Conservation (phyloP, 2,329 filamentous ascomycete genomes). For the Lachnellula subtilissima region DNA sequence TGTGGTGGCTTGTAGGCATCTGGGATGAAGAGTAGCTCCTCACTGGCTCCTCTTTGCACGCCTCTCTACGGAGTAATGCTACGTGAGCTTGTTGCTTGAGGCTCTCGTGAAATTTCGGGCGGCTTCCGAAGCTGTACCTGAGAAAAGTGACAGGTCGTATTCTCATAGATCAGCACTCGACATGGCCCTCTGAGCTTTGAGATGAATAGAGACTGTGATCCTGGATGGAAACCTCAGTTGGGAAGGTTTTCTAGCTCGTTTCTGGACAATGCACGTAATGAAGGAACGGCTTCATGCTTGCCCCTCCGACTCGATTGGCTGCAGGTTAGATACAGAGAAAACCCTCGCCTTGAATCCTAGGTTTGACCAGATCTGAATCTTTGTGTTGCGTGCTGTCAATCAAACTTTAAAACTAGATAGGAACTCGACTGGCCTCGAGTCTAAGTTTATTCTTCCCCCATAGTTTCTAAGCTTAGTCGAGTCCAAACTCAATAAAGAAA, state of each 20-base stretch:
- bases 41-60: neutral
- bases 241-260: constrained; percentile 1
- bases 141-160: constrained; percentile 3
- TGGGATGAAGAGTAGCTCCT: neutral
- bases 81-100: neutral
- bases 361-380: constrained; percentile 13
- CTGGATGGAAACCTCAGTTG: constrained; percentile 1
- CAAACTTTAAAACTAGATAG: constrained; percentile 20
- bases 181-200: neutral
- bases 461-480: constrained; percentile 4
- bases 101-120: neutral
- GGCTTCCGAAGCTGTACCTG: constrained; percentile 6
- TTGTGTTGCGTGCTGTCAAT: constrained; percentile 13
- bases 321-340: neutral
- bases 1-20: neutral
- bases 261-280: constrained; percentile 7
- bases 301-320: neutral
- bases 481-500: neutral
- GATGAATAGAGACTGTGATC: constrained; percentile 5
- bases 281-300: constrained; percentile 12
- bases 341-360: neutral
- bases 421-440: constrained; percentile 13
- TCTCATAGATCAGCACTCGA: constrained; percentile 2
- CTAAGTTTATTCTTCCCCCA: neutral
- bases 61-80: neutral